Base-by-base conservation (phyloP, 108 stramenopile species). In the Pseudonitzschia pungens region DNA sequence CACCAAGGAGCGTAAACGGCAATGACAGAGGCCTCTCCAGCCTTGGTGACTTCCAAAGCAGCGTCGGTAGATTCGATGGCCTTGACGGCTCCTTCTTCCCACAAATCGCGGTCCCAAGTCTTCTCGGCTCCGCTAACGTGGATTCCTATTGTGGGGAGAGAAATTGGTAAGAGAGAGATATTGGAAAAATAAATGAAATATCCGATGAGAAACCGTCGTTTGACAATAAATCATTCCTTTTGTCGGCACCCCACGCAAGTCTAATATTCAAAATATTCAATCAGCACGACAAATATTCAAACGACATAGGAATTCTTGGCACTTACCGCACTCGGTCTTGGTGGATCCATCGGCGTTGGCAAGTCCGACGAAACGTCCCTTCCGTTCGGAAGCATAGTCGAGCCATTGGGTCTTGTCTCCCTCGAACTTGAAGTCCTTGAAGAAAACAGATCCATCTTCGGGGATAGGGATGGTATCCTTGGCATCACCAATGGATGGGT, bases 301-400 rank as follows among this genome's bases (percentile, higher is more conserved):
- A 51, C 4, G 20, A 51, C 4, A 51, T 1, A n/a, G 50, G 2
- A 51, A 51, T 8, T n/a, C 2, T 45, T n/a, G n/a, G 10, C 4
- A 51, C 50, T 3, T 51, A 59, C 97, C 97, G 78, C 97, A 98
- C 77, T 98, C 97, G 24, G 97, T 97, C 96, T 98, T 98, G 81
- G 95, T 89, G 51, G 95, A 93, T 48, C 97, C 97, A 76, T 98
- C 97, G 77, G 92, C 92, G 81, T 96, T 98, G 72, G 87, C 89
- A 66, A 98, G 86, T 74, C 95, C 96, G 68, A 97, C 95, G 80
- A 98, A 98, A 33, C 97, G 92, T 65, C 97, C 97, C 76, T 93
- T 93, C 58, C 97, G 92, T 75, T 98, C 97, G 40, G 82, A 85
- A 77, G 94, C 97, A 75, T 98, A 98, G 78, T 96, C 96, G 74